A percentile compares a stretch with the other conserved stretches of the same genome.
Evolutionary conservation across 2,329 filamentous ascomycete genomes (phyloP).

Genomic region (Ascochyta fabae): DNA sequence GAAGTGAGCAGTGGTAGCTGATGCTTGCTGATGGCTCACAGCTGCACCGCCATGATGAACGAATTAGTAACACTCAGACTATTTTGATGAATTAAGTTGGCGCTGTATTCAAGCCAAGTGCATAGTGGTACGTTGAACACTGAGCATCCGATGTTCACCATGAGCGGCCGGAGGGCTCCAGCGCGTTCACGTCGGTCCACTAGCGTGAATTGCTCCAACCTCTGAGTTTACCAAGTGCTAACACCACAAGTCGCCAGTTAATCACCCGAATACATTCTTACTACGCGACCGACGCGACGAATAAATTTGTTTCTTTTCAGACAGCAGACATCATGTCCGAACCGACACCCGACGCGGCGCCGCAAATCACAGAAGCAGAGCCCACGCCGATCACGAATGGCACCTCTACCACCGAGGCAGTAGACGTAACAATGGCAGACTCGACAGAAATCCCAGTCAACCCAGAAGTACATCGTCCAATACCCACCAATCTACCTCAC

Average conservation of each 20-base stretch:
- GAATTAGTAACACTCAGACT: no score
- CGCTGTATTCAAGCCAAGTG: no score
- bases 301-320: not conserved
- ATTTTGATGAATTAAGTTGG: not conserved
- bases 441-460: conserved; percentile 8
- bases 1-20: not conserved
- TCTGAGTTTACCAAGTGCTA: conserved; percentile 11
- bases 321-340: conserved; percentile 25
- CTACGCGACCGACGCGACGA: conserved; percentile 1
- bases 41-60: not conserved
- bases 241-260: conserved; percentile 5
- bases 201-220: conserved; percentile 20
- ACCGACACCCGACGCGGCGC: conserved; percentile 20
- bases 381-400: conserved; percentile 32
- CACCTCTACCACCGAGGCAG: conserved; percentile 10
- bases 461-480: conserved; percentile 12
- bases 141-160: not conserved
- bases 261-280: not conserved
- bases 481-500: not conserved
- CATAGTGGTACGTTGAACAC: not conserved
- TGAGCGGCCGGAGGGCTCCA: not conserved
- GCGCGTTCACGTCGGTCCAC: not conserved
- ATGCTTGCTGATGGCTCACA: not conserved
- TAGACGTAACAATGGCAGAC: conserved; percentile 44
- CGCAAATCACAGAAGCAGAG: conserved; percentile 26